A percentile compares a stretch with the other conserved stretches of the same genome.
phyloP scores from a whole-genome alignment of 2,329 filamentous ascomycete genomes.

The Davidsoniella australis region DNA sequence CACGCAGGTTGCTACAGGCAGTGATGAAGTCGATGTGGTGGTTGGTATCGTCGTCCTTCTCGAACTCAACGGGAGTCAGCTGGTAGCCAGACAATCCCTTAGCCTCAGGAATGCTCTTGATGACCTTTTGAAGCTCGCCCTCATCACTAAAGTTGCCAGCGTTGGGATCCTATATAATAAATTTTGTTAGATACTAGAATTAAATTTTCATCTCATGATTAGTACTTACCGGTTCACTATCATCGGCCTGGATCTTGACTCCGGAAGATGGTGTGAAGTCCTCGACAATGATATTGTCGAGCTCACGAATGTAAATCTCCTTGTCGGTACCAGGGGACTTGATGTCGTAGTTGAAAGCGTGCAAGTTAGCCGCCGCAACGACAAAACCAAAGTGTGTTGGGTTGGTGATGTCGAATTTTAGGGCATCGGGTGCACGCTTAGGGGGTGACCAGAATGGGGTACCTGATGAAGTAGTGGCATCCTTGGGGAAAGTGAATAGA shows the following conservation, averaged over 20 bases:
- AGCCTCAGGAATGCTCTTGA: slow-evolving; percentile 56
- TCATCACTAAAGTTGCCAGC: slow-evolving; percentile 53
- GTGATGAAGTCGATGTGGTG: slow-evolving; percentile 99
- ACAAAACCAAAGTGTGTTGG: slow-evolving; percentile 78
- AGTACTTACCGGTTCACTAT: slow-evolving; percentile 62
- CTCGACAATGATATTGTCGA: slow-evolving; percentile 87
- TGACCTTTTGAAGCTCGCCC: slow-evolving; percentile 57
- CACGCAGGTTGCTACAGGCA: slow-evolving; percentile 85
- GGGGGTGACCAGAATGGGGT: slow-evolving; percentile 96
- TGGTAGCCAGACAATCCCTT: slow-evolving; percentile 76
- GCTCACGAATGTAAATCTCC: slow-evolving; percentile 57
- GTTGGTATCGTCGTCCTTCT: slow-evolving; percentile 97
- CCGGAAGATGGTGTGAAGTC: slow-evolving; percentile 82
- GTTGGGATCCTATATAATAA: slow-evolving; percentile 52
- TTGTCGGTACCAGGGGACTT: slow-evolving; percentile 60
- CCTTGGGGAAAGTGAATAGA: slow-evolving; percentile 92
- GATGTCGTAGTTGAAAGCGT: slow-evolving; percentile 96
- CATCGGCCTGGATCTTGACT: slow-evolving; percentile 93
- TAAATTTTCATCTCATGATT: neutral
- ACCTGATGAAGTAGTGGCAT: slow-evolving; percentile 72
- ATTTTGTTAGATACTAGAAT: neutral
- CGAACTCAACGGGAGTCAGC: slow-evolving; percentile 82
- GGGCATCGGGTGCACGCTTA: slow-evolving; percentile 82
- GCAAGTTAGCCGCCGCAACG: slow-evolving; percentile 74
- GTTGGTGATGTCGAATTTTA: slow-evolving; percentile 77